Evolutionary conservation across 768 basidiomycete genomes (phyloP).

Genomic region (Boletus pseudo-olivaceus): DNA sequence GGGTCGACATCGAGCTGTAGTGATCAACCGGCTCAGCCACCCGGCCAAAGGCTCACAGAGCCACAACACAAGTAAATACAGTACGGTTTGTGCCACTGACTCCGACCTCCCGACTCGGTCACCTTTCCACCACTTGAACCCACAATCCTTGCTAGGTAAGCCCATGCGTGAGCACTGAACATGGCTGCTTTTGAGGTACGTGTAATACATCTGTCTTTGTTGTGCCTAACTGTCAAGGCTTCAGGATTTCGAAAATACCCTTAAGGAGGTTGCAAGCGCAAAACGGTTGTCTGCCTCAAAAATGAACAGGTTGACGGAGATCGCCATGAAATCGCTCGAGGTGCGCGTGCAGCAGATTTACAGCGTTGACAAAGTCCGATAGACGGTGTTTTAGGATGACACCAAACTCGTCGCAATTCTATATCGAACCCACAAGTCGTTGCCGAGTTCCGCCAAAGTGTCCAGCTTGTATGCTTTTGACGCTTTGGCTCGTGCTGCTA

Average conservation of each 20-base stretch:
- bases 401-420: conserved; percentile 84
- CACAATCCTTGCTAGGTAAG: conserved; percentile 8
- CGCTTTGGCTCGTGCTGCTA: conserved; percentile 83
- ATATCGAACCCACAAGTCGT: conserved; percentile 83
- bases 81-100: conserved; percentile 1
- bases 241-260: conserved; percentile 75
- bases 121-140: conserved; percentile 9
- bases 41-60: background rate
- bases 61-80: conserved; percentile 43
- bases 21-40: conserved; percentile 18
- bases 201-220: background rate
- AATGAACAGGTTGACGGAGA: conserved; percentile 72
- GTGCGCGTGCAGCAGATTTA: conserved; percentile 40
- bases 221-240: conserved; percentile 6
- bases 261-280: conserved; percentile 79
- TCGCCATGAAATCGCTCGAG: conserved; percentile 73
- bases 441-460: conserved; percentile 67
- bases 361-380: background rate
- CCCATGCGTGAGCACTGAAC: conserved; percentile 19
- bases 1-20: conserved; percentile 49
- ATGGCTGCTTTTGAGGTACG: conserved; percentile 46
- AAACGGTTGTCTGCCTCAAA: conserved; percentile 86
- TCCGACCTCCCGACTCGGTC: conserved; percentile 15
- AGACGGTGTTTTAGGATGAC: conserved; percentile 55
- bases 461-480: conserved; percentile 93